Conservation (phyloP, 106 monocot genomes). For the Phalaenopsis equestris region DNA sequence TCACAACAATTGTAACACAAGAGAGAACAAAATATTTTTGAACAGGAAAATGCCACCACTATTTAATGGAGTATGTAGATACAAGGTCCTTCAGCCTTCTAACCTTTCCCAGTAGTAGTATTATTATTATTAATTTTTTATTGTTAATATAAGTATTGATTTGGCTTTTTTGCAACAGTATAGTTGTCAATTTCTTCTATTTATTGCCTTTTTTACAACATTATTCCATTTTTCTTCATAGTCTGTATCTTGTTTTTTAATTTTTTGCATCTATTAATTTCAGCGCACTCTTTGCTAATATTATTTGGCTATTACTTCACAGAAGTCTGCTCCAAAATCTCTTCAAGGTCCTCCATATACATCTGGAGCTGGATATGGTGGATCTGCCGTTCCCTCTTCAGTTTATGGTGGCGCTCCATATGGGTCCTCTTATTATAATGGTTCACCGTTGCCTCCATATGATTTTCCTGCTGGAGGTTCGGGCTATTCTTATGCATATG, state of each 20-base stretch:
- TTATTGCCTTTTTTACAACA: neutral
- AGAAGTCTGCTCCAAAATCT: constrained; percentile 66
- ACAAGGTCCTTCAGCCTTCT: no score
- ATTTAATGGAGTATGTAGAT: no score
- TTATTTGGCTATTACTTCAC: neutral
- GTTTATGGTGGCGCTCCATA: constrained; percentile 78
- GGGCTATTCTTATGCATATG: constrained; percentile 56
- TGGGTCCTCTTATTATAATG: constrained; percentile 37
- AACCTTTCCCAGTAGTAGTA: neutral
- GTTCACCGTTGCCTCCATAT: constrained; percentile 55
- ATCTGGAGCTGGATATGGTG: constrained; percentile 58
- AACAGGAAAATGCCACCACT: no score
- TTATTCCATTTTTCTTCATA: neutral
- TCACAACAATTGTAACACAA: no score
- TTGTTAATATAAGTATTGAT: neutral
- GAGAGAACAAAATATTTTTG: no score
- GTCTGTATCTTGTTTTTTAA: neutral
- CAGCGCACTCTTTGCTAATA: neutral
- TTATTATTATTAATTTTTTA: neutral
- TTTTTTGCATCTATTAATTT: neutral
- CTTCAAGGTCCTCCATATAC: constrained; percentile 40
- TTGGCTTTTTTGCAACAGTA: neutral
- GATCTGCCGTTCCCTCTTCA: constrained; percentile 47
- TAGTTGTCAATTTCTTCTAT: neutral
- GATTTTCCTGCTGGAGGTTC: constrained; percentile 33